Base-by-base conservation (phyloP, 768 basidiomycete species). In the Phaeotremella skinneri region DNA sequence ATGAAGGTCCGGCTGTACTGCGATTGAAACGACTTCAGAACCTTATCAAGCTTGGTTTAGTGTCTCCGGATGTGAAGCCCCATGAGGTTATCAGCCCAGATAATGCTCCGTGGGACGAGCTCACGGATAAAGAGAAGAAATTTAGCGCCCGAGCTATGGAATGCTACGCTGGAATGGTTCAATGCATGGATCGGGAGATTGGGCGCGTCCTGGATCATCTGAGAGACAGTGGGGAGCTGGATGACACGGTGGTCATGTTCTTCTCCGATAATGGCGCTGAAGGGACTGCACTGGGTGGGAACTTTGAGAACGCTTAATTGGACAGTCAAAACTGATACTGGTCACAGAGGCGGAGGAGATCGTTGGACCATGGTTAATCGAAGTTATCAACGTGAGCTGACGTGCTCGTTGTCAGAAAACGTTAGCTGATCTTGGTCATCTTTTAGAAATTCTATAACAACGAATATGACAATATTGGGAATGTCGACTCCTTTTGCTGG, bases 241-340 rank as follows among this genome's bases (percentile, higher is more conserved):
- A 74, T 23, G 70, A 73, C 48, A 76, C 74, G 14, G 65, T 74
- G 27, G 59, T 76, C 48, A 62, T 76, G 42, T 76, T 76, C 57
- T 63, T 58, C 4, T 59, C 55, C 27, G 74, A 76, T 48, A 76
- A 76, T 45, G 73, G 74, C 16, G 74, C 74, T 0, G 74, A 76
- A 54, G 74, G 74, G 20, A 45, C 37, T 16, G 62, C 48, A 4
- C 47, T 57, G 9, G 30, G 20, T 29, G 25, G 20, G 16, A 13
- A 20, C 23, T 21, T 21, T 21, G 43, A 14, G 13, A 11, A 37
- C 9, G 34, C 9, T 37, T 7, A 37, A 37, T 37, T 7, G 34
- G 9, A 37, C 17, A 7, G n/a, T n/a, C n/a, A n/a, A 37, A 7
- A 17, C 34, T 37, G 34, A 37, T n/a, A 37, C 17, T 7, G 34